Conservation (phyloP, 345 rosid species). For the Eucalyptus albens region DNA sequence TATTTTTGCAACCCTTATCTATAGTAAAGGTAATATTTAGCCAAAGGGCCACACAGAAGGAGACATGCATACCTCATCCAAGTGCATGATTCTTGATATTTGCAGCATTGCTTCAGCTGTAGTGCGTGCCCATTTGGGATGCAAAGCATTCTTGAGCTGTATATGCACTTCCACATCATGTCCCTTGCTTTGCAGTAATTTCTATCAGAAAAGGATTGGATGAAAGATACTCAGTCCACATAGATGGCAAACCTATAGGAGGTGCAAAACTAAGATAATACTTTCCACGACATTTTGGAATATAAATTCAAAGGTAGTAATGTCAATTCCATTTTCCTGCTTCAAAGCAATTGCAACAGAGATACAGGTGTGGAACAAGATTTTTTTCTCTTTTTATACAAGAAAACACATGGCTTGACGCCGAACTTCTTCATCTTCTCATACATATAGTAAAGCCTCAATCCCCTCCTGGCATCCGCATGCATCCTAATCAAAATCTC, state of each 20-base stretch:
- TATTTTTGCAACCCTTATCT: neutral
- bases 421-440: constrained; percentile 86
- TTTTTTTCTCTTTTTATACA: constrained; percentile 9
- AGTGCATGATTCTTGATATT: constrained; percentile 48
- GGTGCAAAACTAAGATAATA: neutral
- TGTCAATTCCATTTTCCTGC: neutral
- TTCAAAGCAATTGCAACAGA: neutral
- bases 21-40: neutral
- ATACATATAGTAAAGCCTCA: neutral
- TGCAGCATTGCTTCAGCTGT: constrained; percentile 36
- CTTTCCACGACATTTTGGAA: neutral
- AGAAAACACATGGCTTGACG: constrained; percentile 46
- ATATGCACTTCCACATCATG: constrained; percentile 32
- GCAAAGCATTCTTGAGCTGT: constrained; percentile 13
- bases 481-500: constrained; percentile 94
- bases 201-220: constrained; percentile 14
- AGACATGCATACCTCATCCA: constrained; percentile 42
- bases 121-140: constrained; percentile 17
- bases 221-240: neutral
- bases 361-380: neutral
- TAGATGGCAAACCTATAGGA: neutral
- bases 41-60: neutral
- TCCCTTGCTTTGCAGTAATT: constrained; percentile 37
- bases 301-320: neutral
- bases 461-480: constrained; percentile 65